These are phyloP conservation scores for Mucuna pruriens DNA, from an alignment of 306 rosid species.

Conservation along the genomic window DNA sequence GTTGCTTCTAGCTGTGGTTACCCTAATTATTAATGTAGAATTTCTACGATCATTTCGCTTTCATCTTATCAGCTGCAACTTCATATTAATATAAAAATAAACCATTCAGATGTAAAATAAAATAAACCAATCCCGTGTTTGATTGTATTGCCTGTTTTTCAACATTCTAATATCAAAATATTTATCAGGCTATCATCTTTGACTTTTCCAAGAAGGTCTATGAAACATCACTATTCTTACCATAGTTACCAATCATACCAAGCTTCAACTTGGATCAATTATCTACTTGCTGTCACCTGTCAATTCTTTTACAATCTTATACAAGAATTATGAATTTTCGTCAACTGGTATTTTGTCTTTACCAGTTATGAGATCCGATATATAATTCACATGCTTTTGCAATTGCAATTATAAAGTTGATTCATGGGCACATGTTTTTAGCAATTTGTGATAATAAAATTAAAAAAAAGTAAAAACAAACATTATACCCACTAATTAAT, in stretches of 20 bases:
- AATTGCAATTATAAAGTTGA: too few relatives aligned
- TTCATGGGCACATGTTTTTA: neutral
- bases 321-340: neutral
- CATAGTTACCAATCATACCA: neutral
- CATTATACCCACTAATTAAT: neutral
- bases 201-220: neutral
- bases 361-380: neutral
- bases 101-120: neutral
- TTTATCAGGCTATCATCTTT: neutral
- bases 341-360: neutral
- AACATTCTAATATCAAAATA: neutral
- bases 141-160: neutral
- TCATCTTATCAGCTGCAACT: neutral
- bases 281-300: neutral
- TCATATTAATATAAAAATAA: neutral
- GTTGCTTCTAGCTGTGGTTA: neutral
- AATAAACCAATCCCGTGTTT: neutral
- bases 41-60: neutral
- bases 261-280: neutral
- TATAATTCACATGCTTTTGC: neutral
- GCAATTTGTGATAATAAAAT: neutral
- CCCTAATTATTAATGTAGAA: neutral
- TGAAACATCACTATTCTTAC: neutral
- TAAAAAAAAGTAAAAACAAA: neutral
- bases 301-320: neutral